Evolutionary conservation across 352 stramenopile genomes (phyloP).

Genomic region (Blastocystis sp.): DNA sequence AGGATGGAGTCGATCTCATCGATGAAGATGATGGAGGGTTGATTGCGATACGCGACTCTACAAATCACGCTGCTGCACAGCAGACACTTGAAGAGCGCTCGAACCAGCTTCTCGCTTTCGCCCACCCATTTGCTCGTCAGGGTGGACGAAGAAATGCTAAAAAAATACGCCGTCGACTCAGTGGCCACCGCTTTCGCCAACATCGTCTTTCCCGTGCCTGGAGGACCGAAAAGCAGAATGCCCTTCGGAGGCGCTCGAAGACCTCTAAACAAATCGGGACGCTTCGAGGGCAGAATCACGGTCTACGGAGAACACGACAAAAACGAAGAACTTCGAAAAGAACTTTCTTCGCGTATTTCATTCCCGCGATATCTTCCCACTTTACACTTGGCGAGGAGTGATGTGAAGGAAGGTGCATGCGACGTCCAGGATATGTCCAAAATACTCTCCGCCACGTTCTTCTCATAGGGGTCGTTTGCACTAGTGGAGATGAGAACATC

Average conservation of each 20-base stretch:
- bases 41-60: slow-evolving; percentile 54
- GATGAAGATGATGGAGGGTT: slow-evolving; percentile 77
- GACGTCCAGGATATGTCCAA: slow-evolving; percentile 22
- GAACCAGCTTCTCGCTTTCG: slow-evolving; percentile 79
- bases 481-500: background rate
- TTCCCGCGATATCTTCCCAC: slow-evolving; percentile 75
- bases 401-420: background rate
- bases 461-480: slow-evolving; percentile 32
- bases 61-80: slow-evolving; percentile 68
- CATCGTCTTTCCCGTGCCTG: slow-evolving; percentile 80
- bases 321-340: slow-evolving; percentile 76
- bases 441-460: slow-evolving; percentile 12
- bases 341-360: slow-evolving; percentile 77
- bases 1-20: slow-evolving; percentile 80
- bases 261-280: slow-evolving; percentile 85
- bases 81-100: slow-evolving; percentile 75
- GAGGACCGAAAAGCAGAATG: slow-evolving; percentile 78
- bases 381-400: slow-evolving; percentile 67
- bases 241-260: slow-evolving; percentile 76
- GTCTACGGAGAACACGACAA: slow-evolving; percentile 70
- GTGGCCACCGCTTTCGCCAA: slow-evolving; percentile 57
- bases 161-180: slow-evolving; percentile 62
- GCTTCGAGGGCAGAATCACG: slow-evolving; percentile 87
- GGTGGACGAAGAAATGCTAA: slow-evolving; percentile 76
- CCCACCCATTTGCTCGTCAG: slow-evolving; percentile 81